Percentiles rank a stretch among this genome's conserved stretches.
These are phyloP conservation scores for Candolleomyces efflorescens DNA, from an alignment of 768 basidiomycete species.

Conservation along the genomic window DNA sequence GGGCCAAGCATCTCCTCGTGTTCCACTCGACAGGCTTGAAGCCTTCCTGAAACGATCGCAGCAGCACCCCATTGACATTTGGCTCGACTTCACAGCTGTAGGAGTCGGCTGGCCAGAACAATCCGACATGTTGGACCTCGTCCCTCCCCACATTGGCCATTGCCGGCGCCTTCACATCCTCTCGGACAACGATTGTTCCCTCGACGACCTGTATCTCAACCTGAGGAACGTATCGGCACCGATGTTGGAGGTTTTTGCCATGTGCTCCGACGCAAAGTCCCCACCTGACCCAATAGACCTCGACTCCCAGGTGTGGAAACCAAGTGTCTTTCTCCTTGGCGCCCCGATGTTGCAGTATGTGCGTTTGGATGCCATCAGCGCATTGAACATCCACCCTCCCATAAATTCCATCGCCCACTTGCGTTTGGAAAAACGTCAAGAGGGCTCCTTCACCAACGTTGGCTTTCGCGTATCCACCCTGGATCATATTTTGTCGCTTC, in stretches of 20 bases:
- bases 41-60: slow-evolving; percentile 17
- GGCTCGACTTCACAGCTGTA: slow-evolving; percentile 13
- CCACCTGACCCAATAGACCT: background rate
- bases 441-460: background rate
- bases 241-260: slow-evolving; percentile 13
- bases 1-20: slow-evolving; percentile 9
- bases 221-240: slow-evolving; percentile 9
- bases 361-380: slow-evolving; percentile 9
- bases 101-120: background rate
- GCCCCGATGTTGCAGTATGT: slow-evolving; percentile 15
- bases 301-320: background rate
- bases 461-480: background rate
- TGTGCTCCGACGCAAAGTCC: background rate
- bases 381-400: slow-evolving; percentile 8
- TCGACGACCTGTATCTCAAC: background rate
- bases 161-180: slow-evolving; percentile 15
- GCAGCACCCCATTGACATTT: slow-evolving; percentile 11
- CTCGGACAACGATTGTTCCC: slow-evolving; percentile 1
- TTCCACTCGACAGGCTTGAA: slow-evolving; percentile 14
- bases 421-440: slow-evolving; percentile 11
- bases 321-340: slow-evolving; percentile 14
- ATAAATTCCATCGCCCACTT: slow-evolving; percentile 15
- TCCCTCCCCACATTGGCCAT: slow-evolving; percentile 9
- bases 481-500: slow-evolving; percentile 11
- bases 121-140: slow-evolving; percentile 6